Percentiles rank a stretch among this genome's conserved stretches.
Conservation (phyloP, 73 alveolate species). For the Diophrys sp. region DNA sequence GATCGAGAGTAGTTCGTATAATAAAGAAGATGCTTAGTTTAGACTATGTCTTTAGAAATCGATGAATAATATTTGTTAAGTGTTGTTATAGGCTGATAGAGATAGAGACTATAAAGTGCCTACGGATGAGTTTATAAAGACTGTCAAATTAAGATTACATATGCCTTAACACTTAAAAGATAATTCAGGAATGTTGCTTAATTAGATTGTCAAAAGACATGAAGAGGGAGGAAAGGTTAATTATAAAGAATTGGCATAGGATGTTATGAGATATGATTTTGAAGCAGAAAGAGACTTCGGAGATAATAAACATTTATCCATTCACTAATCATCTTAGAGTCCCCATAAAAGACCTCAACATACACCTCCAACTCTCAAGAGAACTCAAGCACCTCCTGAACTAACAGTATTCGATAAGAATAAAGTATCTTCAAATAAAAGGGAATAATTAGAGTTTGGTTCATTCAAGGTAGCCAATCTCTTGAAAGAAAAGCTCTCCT, state of each 20-base stretch:
- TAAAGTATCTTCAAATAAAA: background rate
- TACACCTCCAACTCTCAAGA: background rate
- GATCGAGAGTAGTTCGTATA: background rate
- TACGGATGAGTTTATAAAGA: slow-evolving; percentile 20
- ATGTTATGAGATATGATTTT: slow-evolving; percentile 28
- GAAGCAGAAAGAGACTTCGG: slow-evolving; percentile 18
- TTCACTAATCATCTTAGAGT: background rate
- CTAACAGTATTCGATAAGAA: background rate
- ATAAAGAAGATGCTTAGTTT: slow-evolving; percentile 10
- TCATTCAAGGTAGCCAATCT: background rate
- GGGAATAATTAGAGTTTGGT: background rate
- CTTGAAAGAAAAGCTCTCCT: background rate
- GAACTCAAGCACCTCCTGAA: background rate
- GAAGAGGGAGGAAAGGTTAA: slow-evolving; percentile 18
- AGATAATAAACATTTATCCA: no score
- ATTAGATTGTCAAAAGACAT: slow-evolving; percentile 5
- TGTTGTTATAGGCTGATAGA: slow-evolving; percentile 13
- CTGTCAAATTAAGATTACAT: slow-evolving; percentile 13
- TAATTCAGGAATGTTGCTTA: background rate
- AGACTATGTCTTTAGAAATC: slow-evolving; percentile 31
- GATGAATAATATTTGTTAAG: slow-evolving; percentile 30
- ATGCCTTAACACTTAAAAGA: slow-evolving; percentile 44
- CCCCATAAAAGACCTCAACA: background rate
- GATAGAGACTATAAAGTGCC: slow-evolving; percentile 8
- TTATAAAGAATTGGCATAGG: slow-evolving; percentile 30